These are phyloP conservation scores for Colletotrichum lupini DNA, from an alignment of 2,329 filamentous ascomycete genomes.

Conservation along the genomic window DNA sequence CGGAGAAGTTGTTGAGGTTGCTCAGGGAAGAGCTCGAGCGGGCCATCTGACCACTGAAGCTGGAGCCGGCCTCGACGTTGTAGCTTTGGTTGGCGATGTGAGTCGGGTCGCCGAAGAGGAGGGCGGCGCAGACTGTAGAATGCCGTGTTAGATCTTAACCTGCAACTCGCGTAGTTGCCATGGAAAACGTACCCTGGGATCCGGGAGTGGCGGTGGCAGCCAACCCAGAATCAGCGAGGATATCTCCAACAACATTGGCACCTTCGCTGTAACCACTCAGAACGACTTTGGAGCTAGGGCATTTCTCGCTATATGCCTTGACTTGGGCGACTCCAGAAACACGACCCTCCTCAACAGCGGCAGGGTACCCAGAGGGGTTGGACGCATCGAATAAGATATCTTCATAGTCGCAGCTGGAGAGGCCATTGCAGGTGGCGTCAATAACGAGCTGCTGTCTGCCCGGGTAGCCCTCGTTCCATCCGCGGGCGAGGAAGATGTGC, in stretches of 20 bases:
- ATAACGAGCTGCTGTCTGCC: conserved; percentile 42
- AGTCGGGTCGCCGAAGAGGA: conserved; percentile 47
- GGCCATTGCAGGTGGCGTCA: conserved; percentile 42
- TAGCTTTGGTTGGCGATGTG: conserved; percentile 48
- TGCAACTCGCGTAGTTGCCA: background rate
- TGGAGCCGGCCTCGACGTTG: conserved; percentile 44
- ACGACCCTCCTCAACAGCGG: conserved; percentile 49
- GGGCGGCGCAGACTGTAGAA: conserved; percentile 44
- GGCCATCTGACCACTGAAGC: conserved; percentile 14
- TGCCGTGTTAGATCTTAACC: background rate
- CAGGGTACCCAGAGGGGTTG: conserved; percentile 47
- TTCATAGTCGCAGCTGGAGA: conserved; percentile 44
- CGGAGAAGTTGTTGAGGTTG: conserved; percentile 24
- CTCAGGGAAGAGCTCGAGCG: conserved; percentile 21
- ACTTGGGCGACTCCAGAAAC: conserved; percentile 50
- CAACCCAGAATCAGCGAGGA: conserved; percentile 46
- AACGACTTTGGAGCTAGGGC: conserved; percentile 52
- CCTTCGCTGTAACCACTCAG: conserved; percentile 55
- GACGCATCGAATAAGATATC: conserved; percentile 44
- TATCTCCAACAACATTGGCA: conserved; percentile 49
- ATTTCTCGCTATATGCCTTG: conserved; percentile 49
- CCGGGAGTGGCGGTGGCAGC: conserved; percentile 42
- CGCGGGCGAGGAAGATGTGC: conserved; percentile 43
- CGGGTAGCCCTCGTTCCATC: conserved; percentile 45
- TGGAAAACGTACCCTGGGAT: conserved; percentile 45